Percentiles rank a stretch among this genome's conserved stretches.
These are phyloP conservation scores for Pichia occidentalis DNA, from an alignment of 805 yeast species.

Conservation along the genomic window DNA sequence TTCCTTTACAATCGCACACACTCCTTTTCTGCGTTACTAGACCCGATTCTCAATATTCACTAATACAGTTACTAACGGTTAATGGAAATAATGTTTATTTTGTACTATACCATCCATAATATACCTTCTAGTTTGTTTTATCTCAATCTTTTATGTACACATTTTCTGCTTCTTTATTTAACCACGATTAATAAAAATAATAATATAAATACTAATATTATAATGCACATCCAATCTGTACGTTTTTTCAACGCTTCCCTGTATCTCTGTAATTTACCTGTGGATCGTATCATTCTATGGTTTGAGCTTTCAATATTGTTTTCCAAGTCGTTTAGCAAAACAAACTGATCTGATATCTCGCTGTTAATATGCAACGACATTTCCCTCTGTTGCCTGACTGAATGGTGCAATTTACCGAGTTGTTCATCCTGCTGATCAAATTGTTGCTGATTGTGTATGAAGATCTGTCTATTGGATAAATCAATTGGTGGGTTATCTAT, in stretches of 20 bases:
- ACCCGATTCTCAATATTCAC: no score
- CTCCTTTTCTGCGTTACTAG: no score
- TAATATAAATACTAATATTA: slow-evolving; percentile 37
- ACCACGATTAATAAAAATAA: slow-evolving; percentile 37
- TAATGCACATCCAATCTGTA: slow-evolving; percentile 44
- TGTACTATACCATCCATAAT: no score
- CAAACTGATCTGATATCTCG: slow-evolving; percentile 44
- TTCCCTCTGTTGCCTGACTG: slow-evolving; percentile 39
- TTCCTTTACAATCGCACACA: no score
- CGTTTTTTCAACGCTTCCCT: slow-evolving; percentile 38
- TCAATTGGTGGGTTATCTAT: slow-evolving; percentile 10
- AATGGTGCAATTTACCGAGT: slow-evolving; percentile 34
- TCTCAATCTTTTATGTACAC: no score
- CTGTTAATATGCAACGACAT: slow-evolving; percentile 41
- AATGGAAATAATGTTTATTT: no score
- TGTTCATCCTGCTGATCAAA: slow-evolving; percentile 40
- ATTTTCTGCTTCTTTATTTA: no score
- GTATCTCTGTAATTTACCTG: slow-evolving; percentile 33
- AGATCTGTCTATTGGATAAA: slow-evolving; percentile 27
- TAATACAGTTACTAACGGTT: no score
- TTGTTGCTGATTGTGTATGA: slow-evolving; percentile 39
- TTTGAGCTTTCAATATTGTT: slow-evolving; percentile 38
- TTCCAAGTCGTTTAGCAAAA: slow-evolving; percentile 44
- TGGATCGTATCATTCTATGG: slow-evolving; percentile 36
- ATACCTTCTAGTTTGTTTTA: no score